These are phyloP conservation scores for Fagopyrum tataricum DNA, from an alignment of 148 eudicot species.

Conservation along the genomic window DNA sequence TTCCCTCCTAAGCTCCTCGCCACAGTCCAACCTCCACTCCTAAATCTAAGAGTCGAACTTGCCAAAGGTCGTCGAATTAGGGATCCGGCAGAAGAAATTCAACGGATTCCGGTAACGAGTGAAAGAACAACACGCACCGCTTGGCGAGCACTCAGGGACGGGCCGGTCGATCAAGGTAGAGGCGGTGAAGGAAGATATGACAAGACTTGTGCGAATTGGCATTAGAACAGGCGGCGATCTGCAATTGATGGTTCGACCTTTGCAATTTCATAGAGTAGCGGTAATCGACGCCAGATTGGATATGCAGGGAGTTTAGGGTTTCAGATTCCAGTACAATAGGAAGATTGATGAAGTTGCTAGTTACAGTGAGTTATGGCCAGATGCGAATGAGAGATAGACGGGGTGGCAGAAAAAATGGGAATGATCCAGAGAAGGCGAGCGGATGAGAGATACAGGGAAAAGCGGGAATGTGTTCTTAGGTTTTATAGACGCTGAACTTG, in stretches of 20 bases:
- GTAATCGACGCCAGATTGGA: not conserved
- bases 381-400: not conserved
- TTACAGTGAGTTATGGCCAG: not conserved
- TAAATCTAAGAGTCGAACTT: conserved; percentile 21
- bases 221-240: conserved; percentile 15
- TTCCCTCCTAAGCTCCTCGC: conserved; percentile 17
- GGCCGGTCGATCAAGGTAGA: conserved; percentile 38
- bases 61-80: conserved; percentile 37
- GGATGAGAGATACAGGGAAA: not conserved
- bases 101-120: conserved; percentile 28
- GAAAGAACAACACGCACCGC: conserved; percentile 26
- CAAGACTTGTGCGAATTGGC: conserved; percentile 41
- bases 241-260: not conserved
- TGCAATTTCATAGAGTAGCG: conserved; percentile 17
- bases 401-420: not conserved
- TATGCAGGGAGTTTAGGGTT: not conserved
- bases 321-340: not conserved
- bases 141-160: conserved; percentile 36
- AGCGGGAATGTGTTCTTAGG: not conserved
- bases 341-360: not conserved
- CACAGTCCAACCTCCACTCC: conserved; percentile 14
- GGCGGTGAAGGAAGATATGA: conserved; percentile 38
- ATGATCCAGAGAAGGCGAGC: conserved; percentile 1
- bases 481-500: not conserved
- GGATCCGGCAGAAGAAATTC: conserved; percentile 39